Percentiles rank a stretch among this genome's conserved stretches.
These are phyloP conservation scores for Amanita pseudoporphyria DNA, from an alignment of 768 basidiomycete species.

Conservation along the genomic window DNA sequence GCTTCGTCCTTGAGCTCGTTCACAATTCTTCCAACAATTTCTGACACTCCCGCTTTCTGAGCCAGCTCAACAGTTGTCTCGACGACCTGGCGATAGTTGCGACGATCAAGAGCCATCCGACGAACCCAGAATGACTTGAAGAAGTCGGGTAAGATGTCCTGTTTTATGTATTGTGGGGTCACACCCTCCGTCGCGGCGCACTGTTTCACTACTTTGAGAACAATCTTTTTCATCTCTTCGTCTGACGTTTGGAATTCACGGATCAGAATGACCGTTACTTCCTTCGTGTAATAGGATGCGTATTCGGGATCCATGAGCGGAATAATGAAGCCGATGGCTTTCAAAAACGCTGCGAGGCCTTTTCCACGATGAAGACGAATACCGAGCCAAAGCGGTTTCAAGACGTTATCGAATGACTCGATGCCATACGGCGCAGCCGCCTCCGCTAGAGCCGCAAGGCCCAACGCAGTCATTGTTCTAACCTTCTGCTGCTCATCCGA, in stretches of 20 bases:
- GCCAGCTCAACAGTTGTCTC: slow-evolving; percentile 98
- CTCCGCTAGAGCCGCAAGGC: slow-evolving; percentile 90
- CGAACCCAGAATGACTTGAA: slow-evolving; percentile 99
- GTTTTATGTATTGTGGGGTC: slow-evolving; percentile 89
- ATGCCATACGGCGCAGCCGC: slow-evolving; percentile 98
- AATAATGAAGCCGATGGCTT: slow-evolving; percentile 98
- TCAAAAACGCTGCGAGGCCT: slow-evolving; percentile 89
- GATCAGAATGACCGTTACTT: slow-evolving; percentile 93
- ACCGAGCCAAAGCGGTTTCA: slow-evolving; percentile 91
- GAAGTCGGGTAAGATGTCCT: slow-evolving; percentile 97
- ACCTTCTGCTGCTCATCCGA: slow-evolving; percentile 96
- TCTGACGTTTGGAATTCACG: slow-evolving; percentile 99
- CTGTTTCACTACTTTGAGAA: slow-evolving; percentile 97
- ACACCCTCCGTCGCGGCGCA: slow-evolving; percentile 99
- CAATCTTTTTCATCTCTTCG: slow-evolving; percentile 99
- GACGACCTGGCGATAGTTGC: slow-evolving; percentile 96
- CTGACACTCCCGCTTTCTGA: slow-evolving; percentile 92
- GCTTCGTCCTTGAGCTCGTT: slow-evolving; percentile 90
- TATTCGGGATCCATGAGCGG: slow-evolving; percentile 99
- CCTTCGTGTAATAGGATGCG: slow-evolving; percentile 97
- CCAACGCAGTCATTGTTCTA: slow-evolving; percentile 90
- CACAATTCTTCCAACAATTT: slow-evolving; percentile 84
- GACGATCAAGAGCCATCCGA: slow-evolving; percentile 92
- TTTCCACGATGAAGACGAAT: slow-evolving; percentile 94
- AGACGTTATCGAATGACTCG: slow-evolving; percentile 96